phyloP scores from a whole-genome alignment of 805 yeast species.

The Metschnikowia santaceciliae region DNA sequence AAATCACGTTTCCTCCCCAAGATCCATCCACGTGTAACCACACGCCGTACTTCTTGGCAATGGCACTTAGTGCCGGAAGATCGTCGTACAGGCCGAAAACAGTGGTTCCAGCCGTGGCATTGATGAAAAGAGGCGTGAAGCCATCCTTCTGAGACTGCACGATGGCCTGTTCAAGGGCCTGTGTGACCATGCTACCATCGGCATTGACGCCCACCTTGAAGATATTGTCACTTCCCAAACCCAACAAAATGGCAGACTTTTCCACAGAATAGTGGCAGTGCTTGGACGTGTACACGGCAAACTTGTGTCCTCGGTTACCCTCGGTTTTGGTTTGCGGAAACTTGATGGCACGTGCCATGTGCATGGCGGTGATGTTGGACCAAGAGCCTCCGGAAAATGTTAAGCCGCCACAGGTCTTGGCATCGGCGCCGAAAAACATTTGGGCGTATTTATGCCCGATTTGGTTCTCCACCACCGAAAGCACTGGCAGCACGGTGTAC shows the following conservation, averaged over 20 bases:
- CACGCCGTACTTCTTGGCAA: constrained; percentile 51
- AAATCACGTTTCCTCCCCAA: constrained; percentile 85
- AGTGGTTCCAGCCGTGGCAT: constrained; percentile 87
- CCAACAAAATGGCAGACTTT: constrained; percentile 74
- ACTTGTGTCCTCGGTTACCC: constrained; percentile 52
- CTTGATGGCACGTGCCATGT: constrained; percentile 64
- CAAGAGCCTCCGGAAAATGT: constrained; percentile 88
- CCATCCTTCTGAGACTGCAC: constrained; percentile 46
- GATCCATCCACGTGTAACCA: constrained; percentile 90
- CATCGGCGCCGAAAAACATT: constrained; percentile 46
- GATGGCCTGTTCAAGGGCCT: constrained; percentile 45
- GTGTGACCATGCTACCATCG: constrained; percentile 55
- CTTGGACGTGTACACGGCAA: constrained; percentile 66
- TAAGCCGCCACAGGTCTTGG: constrained; percentile 66
- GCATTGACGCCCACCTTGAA: constrained; percentile 57
- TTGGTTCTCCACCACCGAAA: constrained; percentile 69
- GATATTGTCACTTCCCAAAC: constrained; percentile 61
- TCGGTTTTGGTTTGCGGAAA: constrained; percentile 64
- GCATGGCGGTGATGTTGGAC: constrained; percentile 77
- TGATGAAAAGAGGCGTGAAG: constrained; percentile 66
- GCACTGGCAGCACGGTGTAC: constrained; percentile 77
- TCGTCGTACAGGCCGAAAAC: constrained; percentile 83
- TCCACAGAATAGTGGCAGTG: constrained; percentile 81
- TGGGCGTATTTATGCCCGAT: constrained; percentile 66
- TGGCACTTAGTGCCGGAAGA: constrained; percentile 47